A percentile compares a stretch with the other conserved stretches of the same genome.
phyloP scores from a whole-genome alignment of 208 protist species.

The Wallacemonas sp. region DNA sequence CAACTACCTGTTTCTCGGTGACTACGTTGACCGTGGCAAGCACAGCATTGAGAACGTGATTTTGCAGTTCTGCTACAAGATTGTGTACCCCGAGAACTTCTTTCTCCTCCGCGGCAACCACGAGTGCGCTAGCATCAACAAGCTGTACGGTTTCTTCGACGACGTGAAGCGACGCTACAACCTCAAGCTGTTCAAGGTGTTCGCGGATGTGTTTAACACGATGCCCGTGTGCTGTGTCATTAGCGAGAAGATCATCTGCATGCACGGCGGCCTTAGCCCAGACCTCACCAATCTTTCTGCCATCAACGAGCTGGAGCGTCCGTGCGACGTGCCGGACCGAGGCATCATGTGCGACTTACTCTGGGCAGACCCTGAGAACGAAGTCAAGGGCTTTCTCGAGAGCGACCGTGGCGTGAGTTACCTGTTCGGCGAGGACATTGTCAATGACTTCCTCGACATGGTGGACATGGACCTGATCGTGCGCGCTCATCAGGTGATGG shows the following conservation, averaged over 20 bases:
- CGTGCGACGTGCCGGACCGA: constrained; percentile 96
- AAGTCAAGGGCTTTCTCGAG: constrained; percentile 92
- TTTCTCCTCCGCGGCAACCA: constrained; percentile 98
- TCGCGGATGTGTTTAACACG: constrained; percentile 98
- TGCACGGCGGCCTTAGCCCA: constrained; percentile 96
- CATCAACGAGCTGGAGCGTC: constrained; percentile 90
- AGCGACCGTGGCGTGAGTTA: constrained; percentile 81
- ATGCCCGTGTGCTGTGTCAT: constrained; percentile 97
- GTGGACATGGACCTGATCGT: constrained; percentile 98
- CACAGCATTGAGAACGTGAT: constrained; percentile 93
- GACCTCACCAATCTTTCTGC: constrained; percentile 91
- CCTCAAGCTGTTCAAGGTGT: constrained; percentile 97
- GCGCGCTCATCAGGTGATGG: constrained; percentile 96
- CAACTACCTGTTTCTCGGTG: constrained; percentile 98
- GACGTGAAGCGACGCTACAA: constrained; percentile 96
- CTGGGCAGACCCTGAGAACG: constrained; percentile 97
- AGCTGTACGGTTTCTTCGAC: constrained; percentile 99
- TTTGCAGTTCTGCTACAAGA: constrained; percentile 93
- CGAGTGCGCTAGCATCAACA: constrained; percentile 97
- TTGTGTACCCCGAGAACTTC: constrained; percentile 97
- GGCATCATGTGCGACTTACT: constrained; percentile 98
- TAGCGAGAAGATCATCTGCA: constrained; percentile 98
- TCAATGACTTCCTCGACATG: constrained; percentile 95
- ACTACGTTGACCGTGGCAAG: constrained; percentile 98
- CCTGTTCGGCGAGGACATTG: constrained; percentile 97